Evolutionary conservation across 2,329 filamentous ascomycete genomes (phyloP), one percentile per base, ranked within the genome.

Genomic region (Aspergillus terreus): DNA sequence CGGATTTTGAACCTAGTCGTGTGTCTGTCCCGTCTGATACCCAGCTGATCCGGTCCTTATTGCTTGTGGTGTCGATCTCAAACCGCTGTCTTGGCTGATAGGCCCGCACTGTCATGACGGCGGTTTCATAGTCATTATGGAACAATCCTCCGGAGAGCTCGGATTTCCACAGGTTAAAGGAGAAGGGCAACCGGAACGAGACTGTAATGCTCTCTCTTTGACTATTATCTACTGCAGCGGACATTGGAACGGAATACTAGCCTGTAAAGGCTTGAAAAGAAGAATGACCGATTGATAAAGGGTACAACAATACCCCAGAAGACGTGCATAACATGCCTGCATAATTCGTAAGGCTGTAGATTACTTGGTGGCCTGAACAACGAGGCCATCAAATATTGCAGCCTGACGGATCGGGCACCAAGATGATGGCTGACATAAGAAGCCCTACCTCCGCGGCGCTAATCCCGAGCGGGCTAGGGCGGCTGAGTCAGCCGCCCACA

Each of bases 401-500:
- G 43, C 43, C 44, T 33, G 21, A 21, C 23, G 7, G 17, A 14
- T 47, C 36, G 40, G 44, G 47, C 35, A 25, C 6, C 14, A 32
- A 14, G 27, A 15, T n/a, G 23, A 44, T 40, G 50, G 63, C 56
- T 68, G 60, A 58, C 44, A 54, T 61, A 56, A 62, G 51, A 51
- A 51, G 52, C 60, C 54, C 63, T 67, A 67, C 55, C 52, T 60
- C 51, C 51, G 55, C 53, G 45, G 55, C 45, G 52, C 49, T 46
- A 47, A n/a, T 19, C 36, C 52, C n/a, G 25, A 61, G 46, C 19
- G 14, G 66, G 57, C 52, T 71, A 69, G 68, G 14, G 54, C 50
- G 46, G 47, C 49, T 70, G 64, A 73, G 65, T 71, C 64, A 71
- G 51, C 58, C 62, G 55, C 67, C 63, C 63, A 63, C 71, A 72